phyloP scores from a whole-genome alignment of 2,329 filamentous ascomycete species.

The Daldinia sp. region DNA sequence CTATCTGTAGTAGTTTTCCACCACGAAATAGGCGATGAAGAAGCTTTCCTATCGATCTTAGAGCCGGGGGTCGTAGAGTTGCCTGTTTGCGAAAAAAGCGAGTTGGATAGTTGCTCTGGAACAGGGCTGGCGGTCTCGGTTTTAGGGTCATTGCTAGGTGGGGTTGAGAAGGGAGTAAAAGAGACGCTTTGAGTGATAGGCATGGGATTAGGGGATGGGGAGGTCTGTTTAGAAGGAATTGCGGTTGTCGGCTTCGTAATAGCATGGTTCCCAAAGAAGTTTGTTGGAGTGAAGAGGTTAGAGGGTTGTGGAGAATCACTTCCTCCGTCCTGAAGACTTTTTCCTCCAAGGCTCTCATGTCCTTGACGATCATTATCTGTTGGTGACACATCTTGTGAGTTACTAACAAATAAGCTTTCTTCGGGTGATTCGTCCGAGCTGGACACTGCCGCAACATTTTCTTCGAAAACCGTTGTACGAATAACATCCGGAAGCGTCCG shows the following conservation, averaged over 20 bases:
- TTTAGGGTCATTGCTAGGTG: not conserved
- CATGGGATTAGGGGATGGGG: not conserved
- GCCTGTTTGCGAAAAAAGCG: constrained; percentile 3
- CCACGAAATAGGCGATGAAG: not conserved
- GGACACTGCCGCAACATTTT: not conserved
- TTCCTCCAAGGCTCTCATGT: not conserved
- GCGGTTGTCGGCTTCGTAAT: not conserved
- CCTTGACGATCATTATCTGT: not conserved
- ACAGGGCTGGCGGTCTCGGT: not conserved
- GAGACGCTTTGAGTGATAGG: not conserved
- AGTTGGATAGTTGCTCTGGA: not conserved
- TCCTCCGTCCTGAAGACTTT: constrained; percentile 21
- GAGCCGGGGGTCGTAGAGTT: not conserved
- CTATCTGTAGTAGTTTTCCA: no score
- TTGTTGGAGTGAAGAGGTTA: not conserved
- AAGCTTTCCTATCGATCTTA: not conserved
- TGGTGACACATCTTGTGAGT: constrained; percentile 20
- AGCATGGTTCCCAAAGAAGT: not conserved
- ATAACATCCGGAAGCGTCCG: constrained; percentile 63
- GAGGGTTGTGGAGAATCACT: not conserved
- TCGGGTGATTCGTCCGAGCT: not conserved
- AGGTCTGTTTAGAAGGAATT: not conserved
- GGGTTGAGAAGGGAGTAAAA: not conserved
- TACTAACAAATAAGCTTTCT: constrained; percentile 43
- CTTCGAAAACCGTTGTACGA: constrained; percentile 60